Evolutionary conservation across 768 basidiomycete genomes (phyloP), one percentile per base, ranked within the genome.

Genomic region (Kwoniella newhampshirensis): DNA sequence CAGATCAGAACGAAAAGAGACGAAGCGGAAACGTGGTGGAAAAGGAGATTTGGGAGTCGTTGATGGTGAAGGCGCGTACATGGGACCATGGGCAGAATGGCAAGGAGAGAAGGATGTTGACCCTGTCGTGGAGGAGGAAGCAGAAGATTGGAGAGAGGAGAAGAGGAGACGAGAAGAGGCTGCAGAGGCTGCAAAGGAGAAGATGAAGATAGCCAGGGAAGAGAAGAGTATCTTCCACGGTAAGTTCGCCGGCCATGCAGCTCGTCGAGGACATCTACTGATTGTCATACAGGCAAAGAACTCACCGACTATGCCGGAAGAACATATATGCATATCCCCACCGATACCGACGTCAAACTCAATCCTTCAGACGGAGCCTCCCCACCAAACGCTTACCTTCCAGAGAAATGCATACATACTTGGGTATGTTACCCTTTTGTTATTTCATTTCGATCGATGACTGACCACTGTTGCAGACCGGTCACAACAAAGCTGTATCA

Each of bases 231-330:
- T 92, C 39, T 97, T 97, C 85, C 96, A 99, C 77, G 94, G 79
- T 77, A 36, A 59, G 75, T 70, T 23, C 27, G 26, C 15, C 9
- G 0, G 17, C 17, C 41, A 8, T 6, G 21, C 17, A 42, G 18
- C 41, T 32, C 32, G 32, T 32, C 7, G 32, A 6, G 32, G 32
- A 6, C 32, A 42, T n/a, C 20, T 21, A 40, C 48, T 57, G 40
- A 50, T 37, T 13, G 2, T 28, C 17, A 45, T 9, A 1, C 67
- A 79, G 78, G 94, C 77, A 97, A 93, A 80, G 87, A 87, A 57
- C 86, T 91, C 82, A 85, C 86, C 56, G 96, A 99, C 78, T 99
- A 99, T 77, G 93, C 96, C 77, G 96, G 96, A 51, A 84, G 96
- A 67, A 96, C 94, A 50, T 98, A 99, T 80, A 94, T 99, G 86